These are phyloP conservation scores for Eucalyptus pauciflora DNA, from an alignment of 345 rosid species.

Conservation along the genomic window DNA sequence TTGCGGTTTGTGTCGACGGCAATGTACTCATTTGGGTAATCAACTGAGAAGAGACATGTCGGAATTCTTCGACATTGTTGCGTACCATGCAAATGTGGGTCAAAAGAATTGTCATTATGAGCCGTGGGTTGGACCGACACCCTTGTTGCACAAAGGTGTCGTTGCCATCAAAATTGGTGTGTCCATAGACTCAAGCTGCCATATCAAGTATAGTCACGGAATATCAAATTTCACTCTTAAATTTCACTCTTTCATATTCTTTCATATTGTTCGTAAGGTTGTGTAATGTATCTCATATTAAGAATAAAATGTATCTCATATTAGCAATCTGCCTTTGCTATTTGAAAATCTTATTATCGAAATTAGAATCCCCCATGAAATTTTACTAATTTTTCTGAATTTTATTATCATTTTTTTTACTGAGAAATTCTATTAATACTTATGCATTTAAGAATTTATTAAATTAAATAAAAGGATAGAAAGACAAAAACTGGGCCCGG, in stretches of 20 bases:
- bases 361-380: not conserved
- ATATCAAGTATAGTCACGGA: not conserved
- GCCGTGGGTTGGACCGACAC: not conserved
- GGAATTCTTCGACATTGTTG: not conserved
- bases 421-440: not conserved
- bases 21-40: not conserved
- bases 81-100: not conserved
- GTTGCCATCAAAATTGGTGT: not conserved
- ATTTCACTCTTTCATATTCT: too few relatives aligned
- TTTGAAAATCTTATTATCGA: not conserved
- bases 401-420: not conserved
- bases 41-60: not conserved
- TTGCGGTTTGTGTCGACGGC: not conserved
- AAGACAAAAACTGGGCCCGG: not conserved
- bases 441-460: not conserved
- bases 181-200: not conserved
- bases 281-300: not conserved
- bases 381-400: not conserved
- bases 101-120: not conserved
- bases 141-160: not conserved
- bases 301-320: too few relatives aligned
- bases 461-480: not conserved
- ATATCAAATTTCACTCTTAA: too few relatives aligned
- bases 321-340: not conserved
- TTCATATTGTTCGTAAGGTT: too few relatives aligned